phyloP scores from a whole-genome alignment of 148 eudicot species.

The Amaranthus cruentus region DNA sequence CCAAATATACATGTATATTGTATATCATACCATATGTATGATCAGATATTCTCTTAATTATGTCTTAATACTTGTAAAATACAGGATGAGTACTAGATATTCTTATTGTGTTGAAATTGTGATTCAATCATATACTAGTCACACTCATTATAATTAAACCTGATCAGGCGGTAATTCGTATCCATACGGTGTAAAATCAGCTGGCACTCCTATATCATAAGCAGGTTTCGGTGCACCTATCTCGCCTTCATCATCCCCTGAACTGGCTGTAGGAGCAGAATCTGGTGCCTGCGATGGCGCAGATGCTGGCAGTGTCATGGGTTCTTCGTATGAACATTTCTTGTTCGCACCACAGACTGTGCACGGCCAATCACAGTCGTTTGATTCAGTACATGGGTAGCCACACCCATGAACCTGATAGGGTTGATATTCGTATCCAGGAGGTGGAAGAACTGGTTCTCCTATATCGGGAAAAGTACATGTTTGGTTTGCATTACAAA shows the following conservation, averaged over 20 bases:
- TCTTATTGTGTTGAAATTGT: too few relatives aligned
- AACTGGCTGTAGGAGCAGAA: neutral
- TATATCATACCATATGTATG: too few relatives aligned
- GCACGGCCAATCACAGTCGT: slow-evolving; percentile 24
- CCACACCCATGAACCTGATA: slow-evolving; percentile 25
- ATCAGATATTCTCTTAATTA: too few relatives aligned
- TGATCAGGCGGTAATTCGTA: neutral
- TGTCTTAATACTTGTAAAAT: too few relatives aligned
- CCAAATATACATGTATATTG: too few relatives aligned
- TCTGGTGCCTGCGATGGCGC: neutral
- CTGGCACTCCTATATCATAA: neutral
- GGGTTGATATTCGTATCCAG: neutral
- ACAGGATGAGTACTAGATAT: too few relatives aligned
- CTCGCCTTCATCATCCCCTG: neutral
- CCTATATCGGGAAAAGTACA: neutral
- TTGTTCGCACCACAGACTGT: slow-evolving; percentile 14
- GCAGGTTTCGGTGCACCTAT: neutral
- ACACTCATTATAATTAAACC: neutral
- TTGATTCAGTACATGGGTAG: slow-evolving; percentile 17
- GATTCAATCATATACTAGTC: neutral
- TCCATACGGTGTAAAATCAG: neutral
- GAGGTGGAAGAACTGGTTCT: neutral
- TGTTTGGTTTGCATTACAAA: slow-evolving; percentile 1
- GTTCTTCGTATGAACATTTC: slow-evolving; percentile 21
- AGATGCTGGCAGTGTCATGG: slow-evolving; percentile 4